phyloP scores from a whole-genome alignment of 2,329 filamentous ascomycete genomes.

The Epichloe bromicola region DNA sequence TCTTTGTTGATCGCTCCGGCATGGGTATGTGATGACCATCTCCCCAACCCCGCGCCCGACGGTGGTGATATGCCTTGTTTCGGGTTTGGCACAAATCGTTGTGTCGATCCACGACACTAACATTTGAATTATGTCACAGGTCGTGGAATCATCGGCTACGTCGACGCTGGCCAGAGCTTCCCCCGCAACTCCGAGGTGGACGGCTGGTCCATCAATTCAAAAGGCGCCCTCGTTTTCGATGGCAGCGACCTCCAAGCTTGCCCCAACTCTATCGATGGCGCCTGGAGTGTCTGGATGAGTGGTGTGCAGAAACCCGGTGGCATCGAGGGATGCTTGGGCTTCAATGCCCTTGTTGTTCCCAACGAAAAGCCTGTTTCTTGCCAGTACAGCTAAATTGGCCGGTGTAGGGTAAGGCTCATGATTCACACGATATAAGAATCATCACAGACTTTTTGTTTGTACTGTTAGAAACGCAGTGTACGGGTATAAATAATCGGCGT shows the following conservation, averaged over 20 bases:
- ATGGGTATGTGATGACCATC: constrained; percentile 32
- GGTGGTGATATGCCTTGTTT: too few relatives aligned
- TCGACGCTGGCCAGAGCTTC: constrained; percentile 27
- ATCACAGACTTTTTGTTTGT: too few relatives aligned
- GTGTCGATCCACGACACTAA: constrained; percentile 2
- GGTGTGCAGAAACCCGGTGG: not conserved
- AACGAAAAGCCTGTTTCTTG: constrained; percentile 1
- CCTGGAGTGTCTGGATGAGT: constrained; percentile 28
- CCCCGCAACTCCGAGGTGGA: constrained; percentile 32
- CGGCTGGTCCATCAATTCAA: constrained; percentile 32
- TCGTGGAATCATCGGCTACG: constrained; percentile 40
- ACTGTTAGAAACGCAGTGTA: not conserved
- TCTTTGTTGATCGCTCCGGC: constrained; percentile 42
- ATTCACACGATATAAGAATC: not conserved
- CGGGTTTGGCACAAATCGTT: too few relatives aligned
- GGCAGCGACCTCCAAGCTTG: constrained; percentile 37
- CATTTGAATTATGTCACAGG: constrained; percentile 19
- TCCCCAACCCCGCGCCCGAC: too few relatives aligned
- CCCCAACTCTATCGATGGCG: constrained; percentile 29
- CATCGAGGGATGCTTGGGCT: not conserved
- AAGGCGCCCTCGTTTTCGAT: constrained; percentile 32
- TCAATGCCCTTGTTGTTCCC: not conserved
- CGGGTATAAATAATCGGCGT: not conserved
- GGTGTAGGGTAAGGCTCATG: not conserved
- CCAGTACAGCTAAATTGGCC: not conserved